Percentiles rank a stretch among this genome's conserved stretches.
phyloP scores from a whole-genome alignment of 2,329 filamentous ascomycete species.

The Nemania serpens region DNA sequence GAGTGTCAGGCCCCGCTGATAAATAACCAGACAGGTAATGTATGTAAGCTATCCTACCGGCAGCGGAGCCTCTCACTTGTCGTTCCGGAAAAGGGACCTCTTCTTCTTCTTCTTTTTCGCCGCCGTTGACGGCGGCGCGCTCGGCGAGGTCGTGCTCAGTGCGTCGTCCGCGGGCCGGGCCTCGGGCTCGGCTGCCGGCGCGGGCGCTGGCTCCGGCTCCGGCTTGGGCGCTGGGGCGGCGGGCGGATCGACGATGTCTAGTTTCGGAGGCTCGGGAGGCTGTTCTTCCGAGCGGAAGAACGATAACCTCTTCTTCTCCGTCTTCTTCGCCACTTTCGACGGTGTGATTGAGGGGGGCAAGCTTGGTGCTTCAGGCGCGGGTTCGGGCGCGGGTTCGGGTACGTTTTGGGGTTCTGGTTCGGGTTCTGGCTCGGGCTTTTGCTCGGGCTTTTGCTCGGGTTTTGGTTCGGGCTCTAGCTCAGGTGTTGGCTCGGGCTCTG shows the following conservation, averaged over 20 bases:
- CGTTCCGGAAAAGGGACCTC: constrained; percentile 4
- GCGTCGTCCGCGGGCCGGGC: background rate
- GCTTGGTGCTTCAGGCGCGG: background rate
- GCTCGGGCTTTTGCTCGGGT: background rate
- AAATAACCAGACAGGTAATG: no score
- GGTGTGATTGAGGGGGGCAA: background rate
- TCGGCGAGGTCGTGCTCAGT: background rate
- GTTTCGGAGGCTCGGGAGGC: background rate
- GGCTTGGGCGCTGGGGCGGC: background rate
- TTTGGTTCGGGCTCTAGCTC: background rate
- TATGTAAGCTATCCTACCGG: background rate
- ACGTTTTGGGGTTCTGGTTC: background rate
- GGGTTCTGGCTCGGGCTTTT: background rate
- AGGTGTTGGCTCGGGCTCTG: background rate
- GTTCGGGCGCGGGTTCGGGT: background rate
- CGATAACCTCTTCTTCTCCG: constrained; percentile 13
- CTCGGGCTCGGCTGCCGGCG: background rate
- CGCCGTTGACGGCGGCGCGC: background rate
- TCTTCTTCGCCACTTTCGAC: background rate
- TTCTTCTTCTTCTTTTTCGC: constrained; percentile 19
- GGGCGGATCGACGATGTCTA: background rate
- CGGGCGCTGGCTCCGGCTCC: background rate
- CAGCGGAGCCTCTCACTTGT: background rate
- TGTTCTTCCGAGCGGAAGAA: constrained; percentile 3
- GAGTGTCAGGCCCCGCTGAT: no score